Conservation (phyloP, 768 basidiomycete genomes). For the Erythrobasidium yunnanense region DNA sequence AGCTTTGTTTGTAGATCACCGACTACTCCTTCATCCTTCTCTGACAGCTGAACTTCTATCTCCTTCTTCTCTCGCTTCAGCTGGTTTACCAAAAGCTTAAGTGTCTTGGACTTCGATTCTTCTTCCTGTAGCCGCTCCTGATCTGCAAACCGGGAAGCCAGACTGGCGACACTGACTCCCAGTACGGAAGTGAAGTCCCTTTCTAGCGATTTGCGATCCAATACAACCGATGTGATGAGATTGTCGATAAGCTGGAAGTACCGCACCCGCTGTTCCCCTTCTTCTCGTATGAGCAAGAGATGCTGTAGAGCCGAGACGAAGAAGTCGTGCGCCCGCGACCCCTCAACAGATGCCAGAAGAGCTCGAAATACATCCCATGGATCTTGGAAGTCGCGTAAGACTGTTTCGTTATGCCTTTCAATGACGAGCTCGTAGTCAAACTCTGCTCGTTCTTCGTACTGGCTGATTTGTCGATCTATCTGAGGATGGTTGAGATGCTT, state of each 20-base stretch:
- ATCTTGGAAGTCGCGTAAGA: slow-evolving; percentile 63
- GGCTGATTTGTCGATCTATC: slow-evolving; percentile 58
- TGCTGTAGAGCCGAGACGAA: slow-evolving; percentile 92
- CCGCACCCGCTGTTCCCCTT: slow-evolving; percentile 69
- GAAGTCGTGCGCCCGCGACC: slow-evolving; percentile 66
- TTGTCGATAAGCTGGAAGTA: slow-evolving; percentile 87
- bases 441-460: slow-evolving; percentile 54
- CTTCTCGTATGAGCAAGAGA: slow-evolving; percentile 75
- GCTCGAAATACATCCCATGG: slow-evolving; percentile 80
- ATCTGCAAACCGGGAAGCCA: slow-evolving; percentile 82
- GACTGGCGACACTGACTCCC: slow-evolving; percentile 75
- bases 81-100: slow-evolving; percentile 54
- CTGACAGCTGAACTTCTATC: slow-evolving; percentile 68
- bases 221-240: slow-evolving; percentile 76
- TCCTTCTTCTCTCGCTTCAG: slow-evolving; percentile 69
- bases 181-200: slow-evolving; percentile 57
- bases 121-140: slow-evolving; percentile 69
- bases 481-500: slow-evolving; percentile 54
- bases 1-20: slow-evolving; percentile 67
- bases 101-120: slow-evolving; percentile 63
- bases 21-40: slow-evolving; percentile 71
- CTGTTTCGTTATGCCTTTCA: slow-evolving; percentile 63
- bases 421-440: slow-evolving; percentile 64
- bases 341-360: slow-evolving; percentile 62
- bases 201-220: slow-evolving; percentile 61